Conservation (phyloP, 805 yeast genomes). For the Wickerhamiella sorbophila region DNA sequence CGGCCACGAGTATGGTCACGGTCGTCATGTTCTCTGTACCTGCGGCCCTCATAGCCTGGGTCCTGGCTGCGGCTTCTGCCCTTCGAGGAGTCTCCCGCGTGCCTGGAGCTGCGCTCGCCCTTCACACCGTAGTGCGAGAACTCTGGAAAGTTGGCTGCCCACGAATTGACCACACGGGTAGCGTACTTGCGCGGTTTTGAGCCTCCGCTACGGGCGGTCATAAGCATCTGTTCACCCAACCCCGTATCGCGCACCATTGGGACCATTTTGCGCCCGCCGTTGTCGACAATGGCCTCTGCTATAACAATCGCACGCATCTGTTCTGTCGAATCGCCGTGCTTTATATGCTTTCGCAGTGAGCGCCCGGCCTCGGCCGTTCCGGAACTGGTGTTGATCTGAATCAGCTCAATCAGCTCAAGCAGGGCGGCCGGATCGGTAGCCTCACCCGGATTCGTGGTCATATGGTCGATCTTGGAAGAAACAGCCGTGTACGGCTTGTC, state of each 20-base stretch:
- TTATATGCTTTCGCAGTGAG: constrained; percentile 74
- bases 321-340: constrained; percentile 58
- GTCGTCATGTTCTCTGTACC: background rate
- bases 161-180: background rate
- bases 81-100: background rate
- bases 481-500: constrained; percentile 33
- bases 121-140: background rate
- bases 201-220: constrained; percentile 26
- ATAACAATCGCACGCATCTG: constrained; percentile 58
- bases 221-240: constrained; percentile 32
- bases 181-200: constrained; percentile 9
- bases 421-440: constrained; percentile 34
- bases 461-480: constrained; percentile 27
- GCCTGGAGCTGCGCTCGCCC: background rate
- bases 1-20: background rate
- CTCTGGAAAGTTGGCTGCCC: background rate
- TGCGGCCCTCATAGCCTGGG: no score
- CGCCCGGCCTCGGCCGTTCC: constrained; percentile 73
- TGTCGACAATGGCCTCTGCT: constrained; percentile 45
- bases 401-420: constrained; percentile 43
- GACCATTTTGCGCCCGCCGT: constrained; percentile 27
- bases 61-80: background rate
- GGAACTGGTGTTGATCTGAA: constrained; percentile 25
- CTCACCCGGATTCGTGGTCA: constrained; percentile 23
- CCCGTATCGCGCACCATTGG: constrained; percentile 14